Percentiles rank a stretch among this genome's conserved stretches.
phyloP scores from a whole-genome alignment of 1,284 basidiomycete species.

The Phellopilus nigrolimitatus region DNA sequence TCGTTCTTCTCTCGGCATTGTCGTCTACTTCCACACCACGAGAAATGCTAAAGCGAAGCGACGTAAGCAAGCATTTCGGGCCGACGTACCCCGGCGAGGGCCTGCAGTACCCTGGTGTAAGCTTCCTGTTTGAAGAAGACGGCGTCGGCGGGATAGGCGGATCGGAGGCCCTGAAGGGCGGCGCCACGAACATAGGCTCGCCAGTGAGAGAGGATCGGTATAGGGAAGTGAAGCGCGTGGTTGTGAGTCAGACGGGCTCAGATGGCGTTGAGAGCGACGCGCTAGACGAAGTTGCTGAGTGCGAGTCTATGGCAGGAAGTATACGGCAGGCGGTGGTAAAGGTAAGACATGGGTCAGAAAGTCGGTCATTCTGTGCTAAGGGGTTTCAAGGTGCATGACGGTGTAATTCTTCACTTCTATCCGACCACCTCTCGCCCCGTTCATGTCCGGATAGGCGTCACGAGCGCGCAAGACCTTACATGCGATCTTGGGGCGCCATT shows the following conservation, averaged over 20 bases:
- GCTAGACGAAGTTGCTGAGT: slow-evolving; percentile 62
- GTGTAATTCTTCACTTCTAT: slow-evolving; percentile 65
- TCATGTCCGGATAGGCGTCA: slow-evolving; percentile 70
- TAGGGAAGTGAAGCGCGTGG: slow-evolving; percentile 72
- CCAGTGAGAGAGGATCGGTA: slow-evolving; percentile 51
- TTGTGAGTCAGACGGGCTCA: slow-evolving; percentile 57
- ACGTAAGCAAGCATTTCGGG: slow-evolving; percentile 72
- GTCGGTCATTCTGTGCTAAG: slow-evolving; percentile 8
- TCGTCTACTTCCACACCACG: slow-evolving; percentile 25
- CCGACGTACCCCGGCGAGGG: slow-evolving; percentile 81
- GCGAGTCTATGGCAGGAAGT: slow-evolving; percentile 64
- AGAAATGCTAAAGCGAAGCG: slow-evolving; percentile 58
- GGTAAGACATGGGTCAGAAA: slow-evolving; percentile 34
- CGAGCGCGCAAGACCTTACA: slow-evolving; percentile 76
- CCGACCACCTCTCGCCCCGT: slow-evolving; percentile 47
- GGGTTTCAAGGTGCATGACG: slow-evolving; percentile 58
- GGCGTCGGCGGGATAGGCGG: slow-evolving; percentile 40
- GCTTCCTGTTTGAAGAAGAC: slow-evolving; percentile 76
- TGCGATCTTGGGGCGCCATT: slow-evolving; percentile 76
- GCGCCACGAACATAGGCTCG: slow-evolving; percentile 21
- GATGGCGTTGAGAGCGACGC: slow-evolving; percentile 56
- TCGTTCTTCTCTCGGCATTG: slow-evolving; percentile 49
- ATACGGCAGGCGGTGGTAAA: slow-evolving; percentile 62
- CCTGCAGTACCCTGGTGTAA: slow-evolving; percentile 76
- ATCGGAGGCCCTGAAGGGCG: slow-evolving; percentile 34